A percentile compares a stretch with the other conserved stretches of the same genome.
Conservation (phyloP, 345 rosid species). For the Dipteronia dyeriana region DNA sequence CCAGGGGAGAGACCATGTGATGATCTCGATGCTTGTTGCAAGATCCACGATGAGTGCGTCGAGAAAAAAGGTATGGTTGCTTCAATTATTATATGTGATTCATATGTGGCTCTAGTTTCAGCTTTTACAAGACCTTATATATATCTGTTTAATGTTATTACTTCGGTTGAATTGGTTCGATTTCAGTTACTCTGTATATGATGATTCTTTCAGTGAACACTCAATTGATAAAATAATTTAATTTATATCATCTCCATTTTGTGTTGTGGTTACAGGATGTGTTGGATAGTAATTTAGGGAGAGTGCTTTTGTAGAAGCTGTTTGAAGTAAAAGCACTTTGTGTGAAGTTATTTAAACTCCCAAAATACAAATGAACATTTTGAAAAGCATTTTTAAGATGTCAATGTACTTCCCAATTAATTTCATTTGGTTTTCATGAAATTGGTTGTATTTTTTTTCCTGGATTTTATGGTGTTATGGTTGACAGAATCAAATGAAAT, state of each 20-base stretch:
- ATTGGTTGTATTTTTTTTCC: not conserved
- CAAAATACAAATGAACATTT: too few relatives aligned
- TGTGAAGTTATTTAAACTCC: too few relatives aligned
- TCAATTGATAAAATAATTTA: not conserved
- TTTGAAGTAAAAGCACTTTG: not conserved
- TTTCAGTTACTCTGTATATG: not conserved
- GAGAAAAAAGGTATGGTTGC: slow-evolving; percentile 53
- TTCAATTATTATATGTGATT: too few relatives aligned
- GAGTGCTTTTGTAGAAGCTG: not conserved
- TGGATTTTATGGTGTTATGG: too few relatives aligned
- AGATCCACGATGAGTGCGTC: slow-evolving; percentile 84
- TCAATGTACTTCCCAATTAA: too few relatives aligned
- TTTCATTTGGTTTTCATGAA: not conserved
- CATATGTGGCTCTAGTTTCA: too few relatives aligned
- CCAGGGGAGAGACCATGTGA: slow-evolving; percentile 90
- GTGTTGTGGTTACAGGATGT: too few relatives aligned
- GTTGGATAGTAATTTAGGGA: too few relatives aligned
- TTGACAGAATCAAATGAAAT: not conserved
- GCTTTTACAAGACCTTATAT: too few relatives aligned
- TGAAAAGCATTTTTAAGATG: too few relatives aligned
- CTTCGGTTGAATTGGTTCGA: not conserved
- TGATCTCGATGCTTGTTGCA: slow-evolving; percentile 84
- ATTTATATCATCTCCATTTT: not conserved
- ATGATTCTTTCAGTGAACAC: not conserved
- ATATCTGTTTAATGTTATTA: not conserved